phyloP scores from a whole-genome alignment of 176 grass and related monocot genomes.

The Hyparrhenia diplandra region DNA sequence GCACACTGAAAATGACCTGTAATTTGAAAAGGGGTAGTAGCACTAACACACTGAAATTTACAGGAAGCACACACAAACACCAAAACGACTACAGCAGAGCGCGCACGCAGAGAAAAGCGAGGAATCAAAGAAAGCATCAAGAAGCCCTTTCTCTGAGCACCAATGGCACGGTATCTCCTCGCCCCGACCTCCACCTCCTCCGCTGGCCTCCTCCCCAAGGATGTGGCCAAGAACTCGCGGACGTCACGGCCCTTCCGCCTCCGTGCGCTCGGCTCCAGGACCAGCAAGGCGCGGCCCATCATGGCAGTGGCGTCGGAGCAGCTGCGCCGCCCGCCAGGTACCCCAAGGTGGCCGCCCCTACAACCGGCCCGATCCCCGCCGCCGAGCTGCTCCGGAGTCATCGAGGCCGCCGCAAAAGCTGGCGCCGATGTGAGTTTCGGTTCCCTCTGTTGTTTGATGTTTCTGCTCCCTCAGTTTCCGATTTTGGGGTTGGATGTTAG shows the following conservation, averaged over 20 bases:
- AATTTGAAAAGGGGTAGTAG: too few relatives aligned
- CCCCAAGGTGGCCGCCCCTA: constrained; percentile 70
- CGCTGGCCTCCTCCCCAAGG: not conserved
- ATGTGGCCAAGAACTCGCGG: constrained; percentile 18
- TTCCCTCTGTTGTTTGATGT: not conserved
- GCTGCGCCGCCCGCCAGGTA: constrained; percentile 15
- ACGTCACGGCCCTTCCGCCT: not conserved
- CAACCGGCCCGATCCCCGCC: constrained; percentile 78
- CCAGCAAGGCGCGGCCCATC: constrained; percentile 20
- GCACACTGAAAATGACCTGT: too few relatives aligned
- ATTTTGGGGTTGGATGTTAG: not conserved
- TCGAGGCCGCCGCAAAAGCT: constrained; percentile 68
- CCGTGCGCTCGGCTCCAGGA: constrained; percentile 16
- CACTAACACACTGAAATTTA: too few relatives aligned
- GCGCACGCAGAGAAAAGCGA: not conserved
- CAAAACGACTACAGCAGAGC: too few relatives aligned
- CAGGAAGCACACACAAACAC: too few relatives aligned
- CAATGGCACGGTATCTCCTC: constrained; percentile 75
- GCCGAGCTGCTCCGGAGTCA: constrained; percentile 67
- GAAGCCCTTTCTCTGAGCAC: constrained; percentile 19
- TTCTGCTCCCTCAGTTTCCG: not conserved
- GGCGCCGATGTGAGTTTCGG: constrained; percentile 60
- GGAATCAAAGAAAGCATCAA: too few relatives aligned
- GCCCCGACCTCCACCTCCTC: constrained; percentile 44
- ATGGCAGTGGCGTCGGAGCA: constrained; percentile 40